Conservation (phyloP, 2,329 filamentous ascomycete genomes). For the Corynespora cassiicola region DNA sequence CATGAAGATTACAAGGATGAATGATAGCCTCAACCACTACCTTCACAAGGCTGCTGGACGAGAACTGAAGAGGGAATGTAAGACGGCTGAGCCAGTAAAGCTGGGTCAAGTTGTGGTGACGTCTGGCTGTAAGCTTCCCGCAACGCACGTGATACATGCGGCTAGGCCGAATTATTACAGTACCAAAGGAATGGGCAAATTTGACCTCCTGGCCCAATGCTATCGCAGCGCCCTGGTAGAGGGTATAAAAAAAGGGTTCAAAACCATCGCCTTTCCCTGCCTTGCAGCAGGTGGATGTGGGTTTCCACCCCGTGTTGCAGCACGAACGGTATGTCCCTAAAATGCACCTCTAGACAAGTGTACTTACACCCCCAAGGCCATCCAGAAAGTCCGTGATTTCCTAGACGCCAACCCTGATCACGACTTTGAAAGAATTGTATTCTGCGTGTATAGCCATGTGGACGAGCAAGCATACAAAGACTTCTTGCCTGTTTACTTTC, state of each 20-base stretch:
- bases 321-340: conserved; percentile 40
- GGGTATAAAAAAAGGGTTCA: conserved; percentile 26
- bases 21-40: conserved; percentile 26
- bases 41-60: conserved; percentile 39
- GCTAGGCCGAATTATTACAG: conserved; percentile 29
- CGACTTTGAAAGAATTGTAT: conserved; percentile 35
- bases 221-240: conserved; percentile 34
- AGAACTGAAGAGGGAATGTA: conserved; percentile 28
- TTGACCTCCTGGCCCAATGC: conserved; percentile 37
- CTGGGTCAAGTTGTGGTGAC: conserved; percentile 34
- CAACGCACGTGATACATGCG: conserved; percentile 38
- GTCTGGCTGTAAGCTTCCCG: conserved; percentile 33
- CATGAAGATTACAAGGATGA: conserved; percentile 15
- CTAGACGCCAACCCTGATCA: conserved; percentile 29
- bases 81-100: conserved; percentile 6
- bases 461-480: conserved; percentile 39
- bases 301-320: conserved; percentile 37
- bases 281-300: conserved; percentile 38
- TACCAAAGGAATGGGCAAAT: conserved; percentile 24
- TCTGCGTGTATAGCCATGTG: conserved; percentile 30
- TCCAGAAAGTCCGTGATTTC: conserved; percentile 34
- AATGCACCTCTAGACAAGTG: too few relatives aligned
- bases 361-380: background rate
- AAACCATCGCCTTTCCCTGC: conserved; percentile 42
- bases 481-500: conserved; percentile 38